Base-by-base conservation (phyloP, 805 yeast genomes). In the Danielia oregonensis region DNA sequence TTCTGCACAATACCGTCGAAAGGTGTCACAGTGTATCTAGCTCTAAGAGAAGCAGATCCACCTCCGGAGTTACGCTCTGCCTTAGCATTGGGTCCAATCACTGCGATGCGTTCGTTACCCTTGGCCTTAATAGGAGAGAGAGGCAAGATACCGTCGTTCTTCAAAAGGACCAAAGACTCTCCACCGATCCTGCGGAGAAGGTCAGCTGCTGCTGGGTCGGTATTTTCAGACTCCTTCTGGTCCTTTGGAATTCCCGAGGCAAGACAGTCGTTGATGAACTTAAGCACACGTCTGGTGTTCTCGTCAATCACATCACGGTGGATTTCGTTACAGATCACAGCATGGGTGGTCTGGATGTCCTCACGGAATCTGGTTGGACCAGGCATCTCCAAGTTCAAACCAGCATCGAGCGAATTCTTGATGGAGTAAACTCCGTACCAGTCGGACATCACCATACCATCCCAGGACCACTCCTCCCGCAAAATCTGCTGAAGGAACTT, bases 331-430 rank as follows among this genome's bases (percentile, higher is more conserved):
- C 63, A 51, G 35, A 41, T 44, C 14, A 76, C 59, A 28, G 70
- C 67, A 46, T 70, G 76, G 6, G 60, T 40, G 12, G 75, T 55
- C 9, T 65, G 55, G 18, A 55, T 55, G 2, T 56, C 56, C 43
- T 69, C 58, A 59, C 79, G 53, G 53, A 66, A 68, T 29, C 69
- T 55, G 3, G 78, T 59, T 13, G 78, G 75, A 24, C 85, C 86
- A 1, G 86, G 86, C 82, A 77, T 76, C 54, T 79, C 86, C 46
- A 79, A 59, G 49, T 78, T 80, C 36, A 79, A 58, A 6, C 85
- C 84, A 23, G 75, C 74, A 26, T 68, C 64, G 30, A 78, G 51
- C 10, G 79, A 47, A 27, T 64, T 69, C 27, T 60, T 62, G 24
- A 59, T 57, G 11, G 78, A 64, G 52, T 72, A 77, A 7, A 69